phyloP scores from a whole-genome alignment of 2,329 filamentous ascomycete species.

The Ophiostoma triangulosporum region DNA sequence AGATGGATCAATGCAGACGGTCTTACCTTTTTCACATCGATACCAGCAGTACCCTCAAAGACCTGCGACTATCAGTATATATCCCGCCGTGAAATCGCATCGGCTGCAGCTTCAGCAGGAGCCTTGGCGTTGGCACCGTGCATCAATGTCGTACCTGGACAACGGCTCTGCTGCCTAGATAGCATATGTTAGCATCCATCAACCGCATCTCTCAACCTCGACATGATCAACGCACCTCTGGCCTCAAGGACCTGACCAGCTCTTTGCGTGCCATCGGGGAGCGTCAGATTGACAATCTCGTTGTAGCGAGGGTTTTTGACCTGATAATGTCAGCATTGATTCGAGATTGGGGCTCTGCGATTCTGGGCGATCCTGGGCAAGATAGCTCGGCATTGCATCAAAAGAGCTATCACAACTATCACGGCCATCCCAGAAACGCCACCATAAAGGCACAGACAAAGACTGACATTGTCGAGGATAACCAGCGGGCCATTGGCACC shows the following conservation, averaged over 20 bases:
- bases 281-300: conserved; percentile 91
- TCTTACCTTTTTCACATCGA: conserved; percentile 94
- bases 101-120: background rate
- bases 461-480: conserved; percentile 81
- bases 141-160: conserved; percentile 60
- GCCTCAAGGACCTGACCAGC: conserved; percentile 95
- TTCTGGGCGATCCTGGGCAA: background rate
- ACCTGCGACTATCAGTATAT: conserved; percentile 43
- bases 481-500: conserved; percentile 97
- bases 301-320: conserved; percentile 97
- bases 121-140: background rate
- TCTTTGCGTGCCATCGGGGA: conserved; percentile 87
- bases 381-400: background rate
- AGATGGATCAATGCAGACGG: background rate
- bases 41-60: conserved; percentile 91
- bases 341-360: background rate
- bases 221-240: conserved; percentile 49
- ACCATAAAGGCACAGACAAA: background rate
- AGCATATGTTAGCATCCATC: background rate
- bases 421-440: background rate
- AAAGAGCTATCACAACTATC: background rate
- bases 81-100: conserved; percentile 8
- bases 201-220: background rate
- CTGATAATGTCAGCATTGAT: conserved; percentile 30
- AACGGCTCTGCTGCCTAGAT: conserved; percentile 72